Base-by-base conservation (phyloP, 176 grass and related monocot genomes). In the Raddia guianensis region DNA sequence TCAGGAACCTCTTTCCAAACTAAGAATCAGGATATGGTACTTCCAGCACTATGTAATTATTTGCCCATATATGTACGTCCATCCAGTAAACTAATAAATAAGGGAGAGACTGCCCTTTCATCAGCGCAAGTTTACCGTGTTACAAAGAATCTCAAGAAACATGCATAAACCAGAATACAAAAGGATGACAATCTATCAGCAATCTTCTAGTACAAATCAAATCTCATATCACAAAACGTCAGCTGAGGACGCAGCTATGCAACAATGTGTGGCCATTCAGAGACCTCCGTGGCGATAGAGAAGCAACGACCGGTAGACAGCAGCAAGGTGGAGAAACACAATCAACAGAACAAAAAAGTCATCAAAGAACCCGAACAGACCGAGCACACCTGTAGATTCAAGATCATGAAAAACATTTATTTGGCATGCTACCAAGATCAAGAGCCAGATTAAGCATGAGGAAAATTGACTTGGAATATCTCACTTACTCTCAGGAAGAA, bases 271-370 rank as follows among this genome's bases (percentile, higher is more conserved):
- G 14, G 44, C 49, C 7, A 21, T 48, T 90, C 60, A 86, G 68
- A 73, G 70, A 11, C 92, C 86, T 4, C 92, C 93, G 6, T 99
- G 93, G 54, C 96, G 96, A 63, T 99, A 93, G 51, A 99, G 82
- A 13, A 99, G 96, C 79, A 99, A 12, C 1, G 90, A 93, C 10
- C 96, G 90, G 75, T 99, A 99, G 19, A 99, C 80, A 0, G 96
- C 90, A 9, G 96, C 84, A 1, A 99, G 86, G 66, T 99, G 96
- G 48, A 99, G 81, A 78, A 99, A 91, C 73, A 93, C 96, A 40
- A 99, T 81, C 60, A 99, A 21, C 67, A 99, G 66, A 63, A 99
- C 61, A 43, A 99, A 74, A 47, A 92, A 65, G 84, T 99, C 96
- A 54, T 99, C 96, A 0, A 93, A 77, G 74, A 86, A 95, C 67